Evolutionary conservation across 371 early-diverging fungal genomes (phyloP).

Genomic region (Mucor sp.): DNA sequence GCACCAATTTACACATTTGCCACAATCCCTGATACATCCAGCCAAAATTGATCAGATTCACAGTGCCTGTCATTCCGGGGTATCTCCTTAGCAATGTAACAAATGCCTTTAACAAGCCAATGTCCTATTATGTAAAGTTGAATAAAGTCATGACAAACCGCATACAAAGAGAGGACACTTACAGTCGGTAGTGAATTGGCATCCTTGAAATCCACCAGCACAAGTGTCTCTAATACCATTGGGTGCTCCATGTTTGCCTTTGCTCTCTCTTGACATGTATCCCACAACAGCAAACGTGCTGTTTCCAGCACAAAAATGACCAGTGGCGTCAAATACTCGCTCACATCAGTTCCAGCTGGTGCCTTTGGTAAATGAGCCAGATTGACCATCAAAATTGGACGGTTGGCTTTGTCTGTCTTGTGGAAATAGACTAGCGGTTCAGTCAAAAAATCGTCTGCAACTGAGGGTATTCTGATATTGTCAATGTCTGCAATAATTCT

Average conservation of each 20-base stretch:
- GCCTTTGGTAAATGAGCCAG: slow-evolving; percentile 32
- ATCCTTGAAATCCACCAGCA: slow-evolving; percentile 44
- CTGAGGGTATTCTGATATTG: slow-evolving; percentile 7
- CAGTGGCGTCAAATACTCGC: slow-evolving; percentile 34
- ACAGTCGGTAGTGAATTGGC: slow-evolving; percentile 40
- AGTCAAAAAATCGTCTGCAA: slow-evolving; percentile 24
- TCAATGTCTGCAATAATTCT: slow-evolving; percentile 37
- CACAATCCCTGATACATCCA: slow-evolving; percentile 56
- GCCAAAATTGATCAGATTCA: slow-evolving; percentile 45
- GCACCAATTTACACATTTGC: slow-evolving; percentile 50
- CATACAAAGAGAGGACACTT: not conserved
- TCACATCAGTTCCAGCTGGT: slow-evolving; percentile 14
- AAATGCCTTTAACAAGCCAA: slow-evolving; percentile 29
- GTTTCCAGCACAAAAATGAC: slow-evolving; percentile 46
- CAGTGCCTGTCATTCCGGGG: slow-evolving; percentile 40
- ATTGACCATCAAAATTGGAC: slow-evolving; percentile 42
- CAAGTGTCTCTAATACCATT: slow-evolving; percentile 30
- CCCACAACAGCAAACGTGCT: slow-evolving; percentile 25
- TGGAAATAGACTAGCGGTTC: slow-evolving; percentile 42
- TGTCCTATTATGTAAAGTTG: slow-evolving; percentile 28
- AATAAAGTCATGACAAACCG: not conserved
- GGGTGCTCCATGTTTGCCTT: slow-evolving; percentile 16
- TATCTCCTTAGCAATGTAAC: slow-evolving; percentile 39
- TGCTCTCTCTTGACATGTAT: slow-evolving; percentile 26
- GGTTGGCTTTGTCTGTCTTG: slow-evolving; percentile 29